A percentile compares a stretch with the other conserved stretches of the same genome.
These are phyloP conservation scores for Xylaria sp. DNA, from an alignment of 2,329 filamentous ascomycete species.

Conservation along the genomic window DNA sequence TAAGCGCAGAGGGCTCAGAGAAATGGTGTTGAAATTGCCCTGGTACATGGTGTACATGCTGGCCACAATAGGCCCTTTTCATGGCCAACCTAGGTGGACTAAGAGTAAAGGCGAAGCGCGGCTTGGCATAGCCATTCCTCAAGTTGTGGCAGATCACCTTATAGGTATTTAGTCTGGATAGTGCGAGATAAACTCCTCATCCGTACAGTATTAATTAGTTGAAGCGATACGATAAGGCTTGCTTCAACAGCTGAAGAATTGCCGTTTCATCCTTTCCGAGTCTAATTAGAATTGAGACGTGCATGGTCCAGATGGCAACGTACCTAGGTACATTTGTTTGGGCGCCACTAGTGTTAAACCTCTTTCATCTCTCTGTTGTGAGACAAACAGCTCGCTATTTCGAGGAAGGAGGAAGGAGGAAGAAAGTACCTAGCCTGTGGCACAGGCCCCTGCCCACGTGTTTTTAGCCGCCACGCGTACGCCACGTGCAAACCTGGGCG, in stretches of 20 bases:
- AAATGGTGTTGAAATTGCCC: too few species aligned
- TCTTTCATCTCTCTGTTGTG: conserved; percentile 30
- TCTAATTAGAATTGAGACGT: conserved; percentile 8
- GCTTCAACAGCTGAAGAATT: conserved; percentile 3
- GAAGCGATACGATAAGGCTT: background rate
- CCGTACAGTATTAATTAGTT: background rate
- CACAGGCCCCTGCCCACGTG: conserved; percentile 28
- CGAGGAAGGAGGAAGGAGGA: background rate
- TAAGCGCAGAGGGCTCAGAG: too few species aligned
- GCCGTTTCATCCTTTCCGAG: conserved; percentile 1
- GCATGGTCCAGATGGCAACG: background rate
- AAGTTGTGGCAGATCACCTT: background rate
- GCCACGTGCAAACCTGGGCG: conserved; percentile 27
- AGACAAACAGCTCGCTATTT: conserved; percentile 21
- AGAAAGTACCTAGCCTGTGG: background rate
- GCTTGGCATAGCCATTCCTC: conserved; percentile 14
- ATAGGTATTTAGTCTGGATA: background rate
- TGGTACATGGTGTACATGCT: too few species aligned
- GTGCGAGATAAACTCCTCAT: too few species aligned
- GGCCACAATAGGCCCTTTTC: too few species aligned
- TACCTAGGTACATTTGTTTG: background rate
- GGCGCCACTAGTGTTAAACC: conserved; percentile 12
- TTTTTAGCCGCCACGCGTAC: conserved; percentile 34
- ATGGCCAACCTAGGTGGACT: too few species aligned
- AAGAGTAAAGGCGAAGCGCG: background rate